Base-by-base conservation (phyloP, 257 asterid genomes). In the Penstemon davidsonii region DNA sequence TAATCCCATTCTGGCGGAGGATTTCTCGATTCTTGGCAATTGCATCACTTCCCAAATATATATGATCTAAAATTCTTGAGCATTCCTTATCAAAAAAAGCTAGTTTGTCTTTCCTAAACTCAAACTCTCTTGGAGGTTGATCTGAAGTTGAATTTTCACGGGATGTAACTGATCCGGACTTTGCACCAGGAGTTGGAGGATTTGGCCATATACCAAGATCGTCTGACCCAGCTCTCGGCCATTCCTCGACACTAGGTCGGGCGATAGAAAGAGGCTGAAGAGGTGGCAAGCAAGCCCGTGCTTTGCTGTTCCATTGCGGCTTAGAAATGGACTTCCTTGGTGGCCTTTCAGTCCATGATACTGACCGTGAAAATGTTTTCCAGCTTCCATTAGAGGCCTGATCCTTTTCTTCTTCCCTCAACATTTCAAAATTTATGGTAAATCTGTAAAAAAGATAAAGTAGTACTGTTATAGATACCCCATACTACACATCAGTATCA, bases 181-280 rank as follows among this genome's bases (percentile, higher is more conserved):
- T 80, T 5, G 76, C 88, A 60, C 94, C 86, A 5, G 98, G 98
- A 70, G 95, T 88, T 3, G 91, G 82, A 39, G 94, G 95, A 68
- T 74, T 75, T 0, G 80, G 84, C 99, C 97, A 93, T 75, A 85
- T 25, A 50, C 99, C 99, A 73, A 90, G 87, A 80, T 93, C 99
- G 62, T 93, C 99, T 0, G 94, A 88, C 3, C 96, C 97, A 60
- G 95, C 92, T 69, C 74, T 82, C 1, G 99, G 99, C 99, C 99
- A 93, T 50, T 88, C 94, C 55, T 93, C 95, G 12, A 80, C 60
- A 56, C 52, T 81, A 3, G 95, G 90, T 13, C 90, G 85, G 42
- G 60, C 60, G 8, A 90, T 84, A 8, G 95, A 87, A 50, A 93
- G 94, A 25, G 96, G 99, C 78, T 90, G 98, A 69, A 93, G 97